Base-by-base conservation (phyloP, 257 asterid species). In the Avicennia marina region DNA sequence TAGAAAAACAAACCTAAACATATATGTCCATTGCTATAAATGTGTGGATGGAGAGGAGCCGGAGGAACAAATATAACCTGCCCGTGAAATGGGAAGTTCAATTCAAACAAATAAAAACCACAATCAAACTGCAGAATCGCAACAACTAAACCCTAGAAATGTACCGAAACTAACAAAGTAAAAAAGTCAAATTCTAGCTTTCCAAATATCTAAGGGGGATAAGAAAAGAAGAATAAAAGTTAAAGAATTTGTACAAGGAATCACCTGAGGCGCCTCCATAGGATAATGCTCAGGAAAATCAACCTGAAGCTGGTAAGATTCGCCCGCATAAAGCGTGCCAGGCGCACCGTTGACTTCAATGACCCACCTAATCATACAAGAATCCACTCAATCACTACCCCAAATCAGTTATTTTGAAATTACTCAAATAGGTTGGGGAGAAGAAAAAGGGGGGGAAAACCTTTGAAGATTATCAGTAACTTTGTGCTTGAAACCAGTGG, bases 1-100 rank as follows among this genome's bases (percentile, higher is more conserved):
- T 6, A n/a, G 7, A 43, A 5, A 54, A 22, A 59, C 83, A 62
- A 19, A 89, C 97, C 97, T 81, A 86, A 72, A 76, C 97, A 89
- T 73, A 89, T 89, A 71, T 89, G 97, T 7, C 97, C 97, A 58
- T 90, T 90, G 78, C 97, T 90, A 66, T 86, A 90, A 69, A 90
- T 86, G 69, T 90, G 96, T 52, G 96, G 94, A 43, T 90, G 97
- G 63, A 71, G 70, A 2, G 97, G 97, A 64, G 97, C 96, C 0
- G 97, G 95, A 32, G 88, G 82, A 20, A 87, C 61, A 77, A 90
- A 90, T 70, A 89, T 79, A 73, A 73, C 83, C 83, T 81, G 88
- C 68, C 20, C 43, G 52, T 52, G 46, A 44, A 55, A 46, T 13
- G 9, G n/a, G 11, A 43, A 17, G n/a, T 18, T 36, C 13, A 36